phyloP scores from a whole-genome alignment of 2,329 filamentous ascomycete species.

The Tympanopsis confertula region DNA sequence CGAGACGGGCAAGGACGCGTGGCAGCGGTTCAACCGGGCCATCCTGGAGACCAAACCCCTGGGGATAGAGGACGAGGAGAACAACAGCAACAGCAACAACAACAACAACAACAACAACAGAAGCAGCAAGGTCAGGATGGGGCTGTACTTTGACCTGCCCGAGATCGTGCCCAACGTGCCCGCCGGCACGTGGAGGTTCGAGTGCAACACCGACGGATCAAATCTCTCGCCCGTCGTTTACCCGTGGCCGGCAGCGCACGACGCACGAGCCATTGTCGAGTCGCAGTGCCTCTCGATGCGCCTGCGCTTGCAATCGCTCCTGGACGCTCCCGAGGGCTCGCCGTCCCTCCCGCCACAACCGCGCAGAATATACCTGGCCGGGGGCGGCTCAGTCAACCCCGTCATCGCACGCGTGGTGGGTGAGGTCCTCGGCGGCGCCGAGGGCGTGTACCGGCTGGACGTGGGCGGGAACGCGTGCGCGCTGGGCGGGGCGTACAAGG shows the following conservation, averaged over 20 bases:
- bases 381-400: slow-evolving; percentile 78
- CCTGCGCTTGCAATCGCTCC: slow-evolving; percentile 71
- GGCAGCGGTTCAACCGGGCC: slow-evolving; percentile 70
- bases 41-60: slow-evolving; percentile 60
- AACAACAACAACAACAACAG: too few relatives aligned
- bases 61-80: slow-evolving; percentile 34
- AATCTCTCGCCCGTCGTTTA: slow-evolving; percentile 23
- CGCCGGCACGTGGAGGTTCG: slow-evolving; percentile 78
- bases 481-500: slow-evolving; percentile 87
- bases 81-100: too few relatives aligned
- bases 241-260: slow-evolving; percentile 48
- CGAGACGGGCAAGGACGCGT: slow-evolving; percentile 38
- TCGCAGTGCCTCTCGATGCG: slow-evolving; percentile 86
- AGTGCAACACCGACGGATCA: slow-evolving; percentile 41
- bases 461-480: slow-evolving; percentile 93
- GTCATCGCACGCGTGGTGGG: slow-evolving; percentile 79
- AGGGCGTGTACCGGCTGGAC: slow-evolving; percentile 87
- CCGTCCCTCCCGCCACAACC: slow-evolving; percentile 64
- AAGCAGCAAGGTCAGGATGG: slow-evolving; percentile 74
- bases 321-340: slow-evolving; percentile 35
- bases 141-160: slow-evolving; percentile 83
- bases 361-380: slow-evolving; percentile 83
- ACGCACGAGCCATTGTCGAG: slow-evolving; percentile 80
- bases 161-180: slow-evolving; percentile 91
- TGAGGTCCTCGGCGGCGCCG: slow-evolving; percentile 75